Conservation (phyloP, 371 early-diverging fungal species). For the Actinomortierella wolfii region DNA sequence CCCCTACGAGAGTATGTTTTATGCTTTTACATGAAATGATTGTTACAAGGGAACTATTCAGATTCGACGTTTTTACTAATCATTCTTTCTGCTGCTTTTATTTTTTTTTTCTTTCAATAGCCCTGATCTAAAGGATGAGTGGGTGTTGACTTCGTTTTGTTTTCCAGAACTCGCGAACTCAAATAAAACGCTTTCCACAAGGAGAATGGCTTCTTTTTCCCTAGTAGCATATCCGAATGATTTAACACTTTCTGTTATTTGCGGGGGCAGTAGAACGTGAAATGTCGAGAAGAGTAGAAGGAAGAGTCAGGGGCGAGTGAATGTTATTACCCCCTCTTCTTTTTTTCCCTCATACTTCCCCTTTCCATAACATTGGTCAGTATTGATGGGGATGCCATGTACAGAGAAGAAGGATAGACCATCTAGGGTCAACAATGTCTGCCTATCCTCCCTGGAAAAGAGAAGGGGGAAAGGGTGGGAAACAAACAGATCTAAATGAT, state of each 20-base stretch:
- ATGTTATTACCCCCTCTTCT: no score
- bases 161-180: slow-evolving; percentile 35
- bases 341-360: no score
- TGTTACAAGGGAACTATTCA: not conserved
- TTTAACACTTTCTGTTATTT: not conserved
- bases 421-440: no score
- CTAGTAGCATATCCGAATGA: not conserved
- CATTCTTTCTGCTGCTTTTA: not conserved
- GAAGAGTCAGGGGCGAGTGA: no score
- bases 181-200: slow-evolving; percentile 18
- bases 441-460: no score
- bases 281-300: not conserved
- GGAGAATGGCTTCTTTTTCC: not conserved
- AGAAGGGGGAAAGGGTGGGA: no score
- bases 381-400: no score
- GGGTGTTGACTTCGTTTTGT: slow-evolving; percentile 20
- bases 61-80: not conserved
- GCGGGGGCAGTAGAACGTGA: not conserved
- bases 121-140: slow-evolving; percentile 50
- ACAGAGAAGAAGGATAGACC: no score
- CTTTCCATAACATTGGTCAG: no score
- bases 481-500: no score
- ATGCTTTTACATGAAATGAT: not conserved
- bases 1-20: slow-evolving; percentile 85
- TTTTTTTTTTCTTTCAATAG: slow-evolving; percentile 29